phyloP scores from a whole-genome alignment of 2,329 filamentous ascomycete species.

The Botrytis galanthina region DNA sequence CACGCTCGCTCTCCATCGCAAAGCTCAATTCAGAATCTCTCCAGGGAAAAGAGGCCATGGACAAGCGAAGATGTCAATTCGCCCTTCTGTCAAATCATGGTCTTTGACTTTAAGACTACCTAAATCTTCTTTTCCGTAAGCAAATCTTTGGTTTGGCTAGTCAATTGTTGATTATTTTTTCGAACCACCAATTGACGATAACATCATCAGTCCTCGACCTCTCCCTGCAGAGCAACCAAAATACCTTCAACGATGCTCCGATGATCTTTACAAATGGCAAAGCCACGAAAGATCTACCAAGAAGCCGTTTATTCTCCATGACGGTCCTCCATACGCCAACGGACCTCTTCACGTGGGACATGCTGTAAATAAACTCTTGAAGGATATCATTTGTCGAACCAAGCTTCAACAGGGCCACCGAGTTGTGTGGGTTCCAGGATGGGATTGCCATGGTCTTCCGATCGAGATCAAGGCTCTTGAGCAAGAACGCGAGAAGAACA shows the following conservation, averaged over 20 bases:
- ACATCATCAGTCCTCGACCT: conserved; percentile 38
- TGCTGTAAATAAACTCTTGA: conserved; percentile 93
- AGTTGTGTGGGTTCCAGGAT: conserved; percentile 84
- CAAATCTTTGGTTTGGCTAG: conserved; percentile 16
- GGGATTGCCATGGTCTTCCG: conserved; percentile 96
- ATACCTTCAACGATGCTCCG: conserved; percentile 74
- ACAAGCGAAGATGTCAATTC: conserved; percentile 35
- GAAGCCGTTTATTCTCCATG: conserved; percentile 76
- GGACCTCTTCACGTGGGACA: conserved; percentile 89
- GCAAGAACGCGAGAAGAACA: conserved; percentile 29
- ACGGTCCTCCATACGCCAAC: conserved; percentile 97
- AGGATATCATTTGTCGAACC: conserved; percentile 85
- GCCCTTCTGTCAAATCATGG: conserved; percentile 56
- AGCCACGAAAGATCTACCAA: conserved; percentile 34
- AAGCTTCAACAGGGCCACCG: conserved; percentile 73
- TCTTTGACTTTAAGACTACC: conserved; percentile 73
- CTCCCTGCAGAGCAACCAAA: conserved; percentile 46
- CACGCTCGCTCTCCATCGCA: neutral
- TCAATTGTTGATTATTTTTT: conserved; percentile 21
- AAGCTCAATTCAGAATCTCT: neutral
- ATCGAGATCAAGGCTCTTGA: conserved; percentile 91
- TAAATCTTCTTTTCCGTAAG: conserved; percentile 70
- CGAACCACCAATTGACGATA: conserved; percentile 20
- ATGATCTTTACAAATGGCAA: conserved; percentile 91
- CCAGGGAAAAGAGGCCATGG: conserved; percentile 20